Base-by-base conservation (phyloP, 1,284 basidiomycete species). In the Ceratobasidium papillatum region DNA sequence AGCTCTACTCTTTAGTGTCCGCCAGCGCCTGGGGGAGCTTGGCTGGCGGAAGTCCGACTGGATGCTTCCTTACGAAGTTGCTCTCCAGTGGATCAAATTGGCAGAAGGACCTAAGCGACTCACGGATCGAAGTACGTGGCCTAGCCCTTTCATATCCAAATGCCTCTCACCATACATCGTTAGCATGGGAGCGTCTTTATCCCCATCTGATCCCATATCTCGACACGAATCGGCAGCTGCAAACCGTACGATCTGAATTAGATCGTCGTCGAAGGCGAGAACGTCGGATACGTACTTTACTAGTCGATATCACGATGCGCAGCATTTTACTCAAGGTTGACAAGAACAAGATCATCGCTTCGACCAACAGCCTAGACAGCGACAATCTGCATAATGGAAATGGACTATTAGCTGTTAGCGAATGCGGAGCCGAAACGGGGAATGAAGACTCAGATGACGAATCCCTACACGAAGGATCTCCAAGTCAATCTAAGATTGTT, bases 1-100 rank as follows among this genome's bases (percentile, higher is more conserved):
- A 27, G 30, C 32, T 7, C 1, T 19, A 2, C 4, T 58, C n/a
- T 19, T 14, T 30, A 63, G 61, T 17, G 25, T 63, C 2, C 45
- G 30, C 11, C 22, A 41, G 12, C n/a, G 38, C 3, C 32, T 63
- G 22, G 27, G 7, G 2, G 5, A 47, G 2, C 19, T 27, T 3
- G 41, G 61, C 25, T 63, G 61, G 61, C 25, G 25, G 41, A 7
- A 47, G 43, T 19, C n/a, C 12, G 61, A 63, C 61, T 63, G 43
- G 41, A 63, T 14, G 43, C 47, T 63, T 25, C 41, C 38, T 19
- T 32, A 14, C 22, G 19, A 30, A 9, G 14, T 47, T 12, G 61
- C 61, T 14, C 38, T 41, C 3, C 45, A 63, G 25, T 63, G 61
- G 61, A 41, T 41, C 25, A 32, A n/a, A 8, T 19, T 63, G 43